A percentile compares a stretch with the other conserved stretches of the same genome.
Evolutionary conservation across 257 asterid genomes (phyloP).

Genomic region (Nicotiana paniculata): DNA sequence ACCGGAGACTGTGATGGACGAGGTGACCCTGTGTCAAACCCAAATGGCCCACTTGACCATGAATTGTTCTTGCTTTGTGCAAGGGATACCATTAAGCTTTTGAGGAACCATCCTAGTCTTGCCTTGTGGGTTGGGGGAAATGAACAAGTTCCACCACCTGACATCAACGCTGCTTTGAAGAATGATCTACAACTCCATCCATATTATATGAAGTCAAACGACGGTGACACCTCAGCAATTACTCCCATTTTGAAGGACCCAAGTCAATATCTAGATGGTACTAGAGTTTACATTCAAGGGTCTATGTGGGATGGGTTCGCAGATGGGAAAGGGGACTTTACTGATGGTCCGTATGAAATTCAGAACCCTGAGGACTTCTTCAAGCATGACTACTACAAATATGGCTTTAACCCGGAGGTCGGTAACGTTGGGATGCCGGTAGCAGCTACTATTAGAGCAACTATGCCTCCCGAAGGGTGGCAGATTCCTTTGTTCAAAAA

Average conservation of each 20-base stretch:
- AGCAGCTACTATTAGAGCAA: conserved; percentile 93
- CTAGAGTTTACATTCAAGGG: conserved; percentile 75
- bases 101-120: conserved; percentile 94
- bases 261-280: conserved; percentile 85
- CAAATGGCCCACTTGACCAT: conserved; percentile 91
- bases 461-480: conserved; percentile 89
- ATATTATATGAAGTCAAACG: conserved; percentile 23
- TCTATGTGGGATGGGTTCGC: conserved; percentile 99
- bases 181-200: conserved; percentile 75
- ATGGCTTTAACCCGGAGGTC: conserved; percentile 97
- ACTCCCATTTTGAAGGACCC: conserved; percentile 45
- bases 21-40: conserved; percentile 84
- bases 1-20: conserved; percentile 95
- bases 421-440: conserved; percentile 98
- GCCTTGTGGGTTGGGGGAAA: conserved; percentile 99
- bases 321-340: conserved; percentile 80
- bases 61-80: conserved; percentile 88
- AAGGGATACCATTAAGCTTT: conserved; percentile 82
- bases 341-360: conserved; percentile 92
- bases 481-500: conserved; percentile 66
- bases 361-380: conserved; percentile 88
- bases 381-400: conserved; percentile 63
- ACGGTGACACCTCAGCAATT: conserved; percentile 15
- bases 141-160: conserved; percentile 92
- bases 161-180: conserved; percentile 66